Evolutionary conservation across 768 basidiomycete genomes (phyloP), one percentile per base, ranked within the genome.

Genomic region (Boletus sensibilis): DNA sequence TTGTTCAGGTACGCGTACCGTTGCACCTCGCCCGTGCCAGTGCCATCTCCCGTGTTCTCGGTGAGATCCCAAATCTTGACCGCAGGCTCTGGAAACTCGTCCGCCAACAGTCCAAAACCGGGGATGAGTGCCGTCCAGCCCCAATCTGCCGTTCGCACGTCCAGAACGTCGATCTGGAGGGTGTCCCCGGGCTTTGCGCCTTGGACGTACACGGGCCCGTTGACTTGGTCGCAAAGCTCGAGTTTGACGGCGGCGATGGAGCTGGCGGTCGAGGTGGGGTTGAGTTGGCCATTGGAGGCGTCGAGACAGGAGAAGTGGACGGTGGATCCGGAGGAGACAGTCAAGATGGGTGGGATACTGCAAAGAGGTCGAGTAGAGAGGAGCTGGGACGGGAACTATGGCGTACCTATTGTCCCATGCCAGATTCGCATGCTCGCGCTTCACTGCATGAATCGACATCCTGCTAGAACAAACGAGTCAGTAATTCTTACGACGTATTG

Each of bases 241-340:
- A 85, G 75, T 6, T 77, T 71, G 56, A 85, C 67, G 2, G 75
- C 65, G 14, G 68, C 58, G 35, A 85, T 61, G 25, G 74, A 58
- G 1, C 55, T 51, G 3, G 67, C 56, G 18, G 76, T 78, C 7
- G 81, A 80, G 5, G 71, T 55, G 25, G 76, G 64, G 1, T 75
- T 79, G 54, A 86, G 74, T 67, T 86, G 83, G 1, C 82, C 83
- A 59, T 84, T 85, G 25, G 83, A 84, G 2, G 78, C 83, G 64
- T 86, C 83, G n/a, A 84, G 74, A 58, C 84, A 86, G 63, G 83
- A 81, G 61, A 85, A 83, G 25, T 75, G 74, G 56, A 86, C 73
- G 5, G 74, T 78, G 4, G 81, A 79, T 16, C 84, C 84, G 2
- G 84, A 85, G 42, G 76, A 56, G 46, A 86, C 65, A 14, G 64